phyloP scores from a whole-genome alignment of 2,329 filamentous ascomycete genomes.

The Corinectria fuckeliana region DNA sequence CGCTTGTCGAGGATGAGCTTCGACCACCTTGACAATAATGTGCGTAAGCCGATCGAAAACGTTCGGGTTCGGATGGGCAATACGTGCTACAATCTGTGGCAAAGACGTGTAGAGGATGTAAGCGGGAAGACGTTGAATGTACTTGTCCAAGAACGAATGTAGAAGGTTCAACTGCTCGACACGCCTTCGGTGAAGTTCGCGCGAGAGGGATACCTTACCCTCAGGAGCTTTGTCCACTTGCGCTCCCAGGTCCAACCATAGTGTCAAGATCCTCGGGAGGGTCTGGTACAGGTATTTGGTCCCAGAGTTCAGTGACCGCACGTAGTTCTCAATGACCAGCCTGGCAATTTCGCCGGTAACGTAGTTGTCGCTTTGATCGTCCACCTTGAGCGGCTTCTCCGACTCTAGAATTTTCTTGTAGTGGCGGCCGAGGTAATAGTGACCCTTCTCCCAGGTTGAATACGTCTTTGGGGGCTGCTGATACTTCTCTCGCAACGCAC shows the following conservation, averaged over 20 bases:
- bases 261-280: constrained; percentile 85
- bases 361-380: constrained; percentile 79
- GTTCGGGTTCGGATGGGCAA: constrained; percentile 80
- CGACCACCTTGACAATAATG: constrained; percentile 87
- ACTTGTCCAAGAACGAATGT: constrained; percentile 80
- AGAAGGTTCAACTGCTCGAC: constrained; percentile 71
- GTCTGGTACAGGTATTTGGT: constrained; percentile 98
- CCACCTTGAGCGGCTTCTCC: constrained; percentile 76
- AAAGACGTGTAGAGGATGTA: constrained; percentile 84
- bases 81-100: constrained; percentile 93
- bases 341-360: constrained; percentile 84
- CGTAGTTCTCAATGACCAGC: constrained; percentile 91
- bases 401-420: constrained; percentile 96
- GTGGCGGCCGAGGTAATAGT: constrained; percentile 95
- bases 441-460: constrained; percentile 89
- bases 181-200: constrained; percentile 61
- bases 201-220: constrained; percentile 59
- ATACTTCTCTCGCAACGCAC: constrained; percentile 80
- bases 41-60: constrained; percentile 79
- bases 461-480: constrained; percentile 76
- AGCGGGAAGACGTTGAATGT: constrained; percentile 73
- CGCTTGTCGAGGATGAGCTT: constrained; percentile 86
- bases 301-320: constrained; percentile 84
- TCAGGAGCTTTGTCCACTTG: constrained; percentile 70
- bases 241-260: constrained; percentile 92